Base-by-base conservation (phyloP, 2,329 filamentous ascomycete species). In the Chaetomiaceae sp. region DNA sequence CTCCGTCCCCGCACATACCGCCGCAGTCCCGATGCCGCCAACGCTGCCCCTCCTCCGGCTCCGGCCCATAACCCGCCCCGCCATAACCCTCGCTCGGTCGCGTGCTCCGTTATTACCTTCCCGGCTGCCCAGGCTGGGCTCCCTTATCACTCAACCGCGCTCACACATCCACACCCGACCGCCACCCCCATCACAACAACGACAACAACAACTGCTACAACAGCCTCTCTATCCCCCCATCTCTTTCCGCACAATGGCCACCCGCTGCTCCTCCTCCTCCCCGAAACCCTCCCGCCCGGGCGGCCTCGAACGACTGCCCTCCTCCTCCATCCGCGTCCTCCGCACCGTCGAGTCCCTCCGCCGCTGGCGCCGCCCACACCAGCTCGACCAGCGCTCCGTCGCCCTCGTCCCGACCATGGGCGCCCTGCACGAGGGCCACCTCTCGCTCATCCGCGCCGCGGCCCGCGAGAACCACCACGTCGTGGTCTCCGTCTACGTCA, bases 381-480 rank as follows among this genome's bases (percentile, higher is more conserved):
- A 83, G 32, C 71, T 83, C 55, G 77, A 84, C 64, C 80, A 86
- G 62, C 82, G 86, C 53, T 85, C 84, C 40, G 84, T 99, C 53
- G 90, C 87, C 54, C 82, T 99, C 25, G 90, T 99, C 32, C 94
- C 94, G 1, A 99, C 94, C 29, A 97, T 99, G 94, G 94, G 94
- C 58, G 94, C 94, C 45, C 79, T 99, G n/a, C 94, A 99, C 70
- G 81, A 84, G 51, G 94, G 94, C 36, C 94, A 99, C 71, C 72
- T 96, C 47, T 87, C 88, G 3, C 80, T 99, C 20, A 87, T 96
- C 64, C 87, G 89, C 54, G 81, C 85, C 62, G 94, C 94, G 3
- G 91, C 91, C 1, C 75, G 78, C 43, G 89, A 95, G 64, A 94
- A 90, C 72, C 86, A 88, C 60, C 81, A 90, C 62, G 88, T 97